phyloP scores from a whole-genome alignment of 139 green algal genomes.

The Coelastrella sp. region DNA sequence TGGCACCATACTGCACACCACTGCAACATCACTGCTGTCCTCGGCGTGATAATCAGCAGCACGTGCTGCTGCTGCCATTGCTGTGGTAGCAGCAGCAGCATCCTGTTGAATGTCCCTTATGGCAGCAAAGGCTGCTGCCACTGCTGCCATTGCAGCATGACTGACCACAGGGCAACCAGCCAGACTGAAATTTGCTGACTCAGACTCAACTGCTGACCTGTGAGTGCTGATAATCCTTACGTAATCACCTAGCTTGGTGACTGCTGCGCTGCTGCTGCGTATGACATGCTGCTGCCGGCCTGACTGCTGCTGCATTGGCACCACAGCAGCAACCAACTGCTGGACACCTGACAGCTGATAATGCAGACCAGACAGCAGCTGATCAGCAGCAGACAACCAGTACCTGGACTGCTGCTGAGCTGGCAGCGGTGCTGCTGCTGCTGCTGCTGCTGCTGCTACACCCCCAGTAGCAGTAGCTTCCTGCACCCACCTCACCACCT shows the following conservation, averaged over 20 bases:
- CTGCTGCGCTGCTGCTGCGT: background rate
- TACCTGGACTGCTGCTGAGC: conserved; percentile 3
- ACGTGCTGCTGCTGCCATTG: background rate
- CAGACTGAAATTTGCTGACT: background rate
- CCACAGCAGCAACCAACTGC: conserved; percentile 42
- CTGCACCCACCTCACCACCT: conserved; percentile 48
- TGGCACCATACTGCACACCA: conserved; percentile 41
- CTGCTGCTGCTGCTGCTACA: too few species aligned
- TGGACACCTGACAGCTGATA: conserved; percentile 11
- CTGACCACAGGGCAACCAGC: conserved; percentile 29
- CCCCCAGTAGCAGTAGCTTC: background rate
- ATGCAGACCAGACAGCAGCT: conserved; percentile 4
- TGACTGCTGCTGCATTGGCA: background rate
- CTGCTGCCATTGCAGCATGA: conserved; percentile 21
- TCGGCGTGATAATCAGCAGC: background rate
- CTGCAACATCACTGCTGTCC: conserved; percentile 13
- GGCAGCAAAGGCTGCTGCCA: background rate
- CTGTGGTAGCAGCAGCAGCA: background rate
- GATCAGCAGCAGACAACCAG: conserved; percentile 20
- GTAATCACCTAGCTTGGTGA: background rate
- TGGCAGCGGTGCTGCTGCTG: too few species aligned
- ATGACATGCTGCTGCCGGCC: background rate
- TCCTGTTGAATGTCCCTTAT: conserved; percentile 13
- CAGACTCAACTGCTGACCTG: conserved; percentile 27
- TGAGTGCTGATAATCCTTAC: background rate